Percentiles rank a stretch among this genome's conserved stretches.
These are phyloP conservation scores for Luvunga scandens DNA, from an alignment of 345 rosid genomes.

Conservation along the genomic window DNA sequence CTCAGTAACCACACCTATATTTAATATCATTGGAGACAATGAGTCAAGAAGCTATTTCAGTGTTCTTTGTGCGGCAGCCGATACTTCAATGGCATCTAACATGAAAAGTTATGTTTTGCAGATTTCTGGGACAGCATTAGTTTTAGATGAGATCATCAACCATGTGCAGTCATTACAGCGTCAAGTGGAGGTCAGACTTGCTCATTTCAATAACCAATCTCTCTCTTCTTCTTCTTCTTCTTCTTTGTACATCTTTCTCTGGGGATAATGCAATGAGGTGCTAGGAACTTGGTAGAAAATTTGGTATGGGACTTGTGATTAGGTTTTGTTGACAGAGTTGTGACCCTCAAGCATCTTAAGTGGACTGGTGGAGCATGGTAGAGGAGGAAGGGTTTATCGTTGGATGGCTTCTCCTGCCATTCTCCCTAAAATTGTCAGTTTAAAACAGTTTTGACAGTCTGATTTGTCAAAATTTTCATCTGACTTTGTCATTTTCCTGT, in stretches of 20 bases:
- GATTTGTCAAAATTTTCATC: background rate
- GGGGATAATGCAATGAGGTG: background rate
- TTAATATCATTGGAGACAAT: background rate
- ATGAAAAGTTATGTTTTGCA: constrained; percentile 35
- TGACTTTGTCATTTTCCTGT: background rate
- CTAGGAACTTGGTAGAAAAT: background rate
- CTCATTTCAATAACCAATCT: constrained; percentile 8
- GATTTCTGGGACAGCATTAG: constrained; percentile 96
- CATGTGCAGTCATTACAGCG: constrained; percentile 90
- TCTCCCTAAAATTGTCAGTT: background rate
- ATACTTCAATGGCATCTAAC: constrained; percentile 15
- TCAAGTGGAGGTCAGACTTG: constrained; percentile 90
- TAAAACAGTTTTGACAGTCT: background rate
- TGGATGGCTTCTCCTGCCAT: background rate
- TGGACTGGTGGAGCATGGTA: background rate
- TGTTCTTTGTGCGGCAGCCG: background rate
- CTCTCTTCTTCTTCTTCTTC: background rate
- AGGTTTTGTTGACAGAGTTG: background rate
- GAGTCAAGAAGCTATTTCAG: background rate
- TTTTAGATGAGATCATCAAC: constrained; percentile 92
- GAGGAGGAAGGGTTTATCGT: background rate
- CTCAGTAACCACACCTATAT: background rate
- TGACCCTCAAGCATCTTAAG: background rate
- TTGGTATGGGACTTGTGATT: background rate
- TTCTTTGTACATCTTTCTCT: background rate